Percentiles rank a stretch among this genome's conserved stretches.
phyloP scores from a whole-genome alignment of 208 protist species.

The Trypanosoma congolense region DNA sequence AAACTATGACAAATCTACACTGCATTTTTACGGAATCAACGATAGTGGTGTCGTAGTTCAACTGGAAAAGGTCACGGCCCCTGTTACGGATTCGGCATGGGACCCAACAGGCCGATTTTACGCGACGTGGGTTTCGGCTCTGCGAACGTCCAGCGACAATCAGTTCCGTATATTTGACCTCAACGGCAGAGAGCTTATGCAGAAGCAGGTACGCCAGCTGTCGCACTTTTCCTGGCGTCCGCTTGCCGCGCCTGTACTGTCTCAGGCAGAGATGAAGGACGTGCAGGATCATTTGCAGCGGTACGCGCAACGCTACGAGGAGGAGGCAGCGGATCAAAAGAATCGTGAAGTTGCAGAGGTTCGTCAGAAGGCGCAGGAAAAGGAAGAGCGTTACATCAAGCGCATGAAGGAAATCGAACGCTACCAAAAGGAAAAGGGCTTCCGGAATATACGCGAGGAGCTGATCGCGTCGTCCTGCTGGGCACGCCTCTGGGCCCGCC shows the following conservation, averaged over 20 bases:
- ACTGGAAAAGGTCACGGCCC: slow-evolving; percentile 49
- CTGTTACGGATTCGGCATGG: slow-evolving; percentile 79
- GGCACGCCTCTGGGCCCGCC: slow-evolving; percentile 60
- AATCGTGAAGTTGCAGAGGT: slow-evolving; percentile 37
- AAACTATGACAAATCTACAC: slow-evolving; percentile 80
- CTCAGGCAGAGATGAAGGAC: slow-evolving; percentile 44
- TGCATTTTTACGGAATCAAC: slow-evolving; percentile 79
- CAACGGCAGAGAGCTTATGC: slow-evolving; percentile 65
- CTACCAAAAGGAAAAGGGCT: slow-evolving; percentile 40
- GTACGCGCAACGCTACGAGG: slow-evolving; percentile 68
- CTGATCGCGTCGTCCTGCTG: slow-evolving; percentile 61
- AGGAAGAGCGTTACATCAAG: slow-evolving; percentile 70
- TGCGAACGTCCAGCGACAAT: slow-evolving; percentile 43
- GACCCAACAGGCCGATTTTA: slow-evolving; percentile 89
- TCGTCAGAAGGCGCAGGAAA: slow-evolving; percentile 38
- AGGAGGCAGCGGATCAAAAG: slow-evolving; percentile 32
- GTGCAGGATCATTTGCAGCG: slow-evolving; percentile 48
- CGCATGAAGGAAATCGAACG: slow-evolving; percentile 66
- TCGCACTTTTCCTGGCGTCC: slow-evolving; percentile 89
- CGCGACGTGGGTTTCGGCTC: slow-evolving; percentile 72
- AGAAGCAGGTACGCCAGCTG: slow-evolving; percentile 56
- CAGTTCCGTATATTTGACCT: slow-evolving; percentile 86
- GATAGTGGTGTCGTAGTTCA: slow-evolving; percentile 63
- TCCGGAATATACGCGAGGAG: slow-evolving; percentile 47
- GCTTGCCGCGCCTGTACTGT: slow-evolving; percentile 64